These are phyloP conservation scores for Candida hungchunana DNA, from an alignment of 805 yeast genomes.

Conservation along the genomic window DNA sequence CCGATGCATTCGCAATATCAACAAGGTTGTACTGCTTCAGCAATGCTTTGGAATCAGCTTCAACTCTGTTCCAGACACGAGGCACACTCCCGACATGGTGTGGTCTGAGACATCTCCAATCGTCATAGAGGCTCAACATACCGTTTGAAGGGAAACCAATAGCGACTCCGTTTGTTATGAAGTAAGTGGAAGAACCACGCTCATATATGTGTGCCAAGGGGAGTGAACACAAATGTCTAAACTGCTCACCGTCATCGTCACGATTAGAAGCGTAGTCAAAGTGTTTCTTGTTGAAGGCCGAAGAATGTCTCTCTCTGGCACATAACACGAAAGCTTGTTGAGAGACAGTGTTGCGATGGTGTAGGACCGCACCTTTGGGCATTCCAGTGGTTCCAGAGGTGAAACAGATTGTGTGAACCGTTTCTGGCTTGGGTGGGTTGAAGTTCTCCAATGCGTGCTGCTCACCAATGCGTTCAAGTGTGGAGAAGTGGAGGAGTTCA, in stretches of 20 bases:
- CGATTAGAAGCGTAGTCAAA: slow-evolving; percentile 2
- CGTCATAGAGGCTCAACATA: slow-evolving; percentile 44
- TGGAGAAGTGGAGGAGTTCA: slow-evolving; percentile 34
- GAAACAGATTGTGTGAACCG: slow-evolving; percentile 46
- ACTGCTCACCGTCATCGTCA: slow-evolving; percentile 22
- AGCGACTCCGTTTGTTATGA: slow-evolving; percentile 30
- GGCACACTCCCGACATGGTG: slow-evolving; percentile 47
- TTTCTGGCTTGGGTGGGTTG: slow-evolving; percentile 38
- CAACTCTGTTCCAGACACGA: slow-evolving; percentile 48
- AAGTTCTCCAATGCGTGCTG: slow-evolving; percentile 17
- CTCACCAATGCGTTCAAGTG: slow-evolving; percentile 26
- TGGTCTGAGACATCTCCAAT: slow-evolving; percentile 44
- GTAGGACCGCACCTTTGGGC: slow-evolving; percentile 57
- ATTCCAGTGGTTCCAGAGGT: slow-evolving; percentile 62
- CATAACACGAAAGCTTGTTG: slow-evolving; percentile 23
- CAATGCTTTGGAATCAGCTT: slow-evolving; percentile 38
- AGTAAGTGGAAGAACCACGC: slow-evolving; percentile 4
- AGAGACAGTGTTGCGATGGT: slow-evolving; percentile 42
- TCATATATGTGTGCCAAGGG: slow-evolving; percentile 59
- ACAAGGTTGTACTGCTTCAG: slow-evolving; percentile 8
- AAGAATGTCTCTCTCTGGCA: slow-evolving; percentile 4
- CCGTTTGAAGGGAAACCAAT: slow-evolving; percentile 42
- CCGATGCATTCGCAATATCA: background rate
- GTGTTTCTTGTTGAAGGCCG: slow-evolving; percentile 6
- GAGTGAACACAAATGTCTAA: slow-evolving; percentile 37